Evolutionary conservation across 148 eudicot genomes (phyloP), one percentile per base, ranked within the genome.

Genomic region (Amaranthus cruentus): DNA sequence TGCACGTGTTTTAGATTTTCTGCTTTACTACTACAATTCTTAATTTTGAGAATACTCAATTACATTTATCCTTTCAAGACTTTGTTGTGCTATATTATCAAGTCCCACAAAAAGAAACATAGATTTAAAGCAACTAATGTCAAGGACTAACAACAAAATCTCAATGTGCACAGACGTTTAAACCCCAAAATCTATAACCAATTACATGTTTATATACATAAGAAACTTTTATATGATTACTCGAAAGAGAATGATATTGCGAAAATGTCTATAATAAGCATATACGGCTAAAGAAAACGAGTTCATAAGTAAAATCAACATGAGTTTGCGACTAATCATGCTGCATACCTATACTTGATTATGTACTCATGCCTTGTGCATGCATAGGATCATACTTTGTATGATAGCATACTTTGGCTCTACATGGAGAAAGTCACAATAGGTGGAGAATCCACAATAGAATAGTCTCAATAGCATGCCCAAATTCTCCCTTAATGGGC

Each of bases 301-400:
- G 12, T 21, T 5, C 53, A 48, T 42, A 6, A 61, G 12, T 14
- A 47, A 52, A 18, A 18, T 18, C 18, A 18, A 18, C 18, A 18
- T 18, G 47, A 68, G 48, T 57, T 28, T 61, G 74, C 66, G 13
- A 42, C 54, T 4, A 58, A n/a, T 21, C 55, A 58, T 71, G 66
- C 52, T 48, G 11, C 18, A 69, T 5, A 52, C 13, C 43, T 18
- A 18, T 18, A 18, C 18, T 18, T 18, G 18, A 18, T 18, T 18
- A 18, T 28, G 12, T 49, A 42, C 5, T 5, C 28, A 13, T 49
- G 55, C 53, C 56, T 9, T 10, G 62, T 72, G 8, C 15, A 50
- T 8, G n/a, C 59, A 63, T 12, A 0, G 14, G 50, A 58, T 58
- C 62, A 13, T 46, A 18, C 13, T 65, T 64, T 14, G 14, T 65